Conservation (phyloP, 768 basidiomycete species). For the Coprinellus aureogranulatus region DNA sequence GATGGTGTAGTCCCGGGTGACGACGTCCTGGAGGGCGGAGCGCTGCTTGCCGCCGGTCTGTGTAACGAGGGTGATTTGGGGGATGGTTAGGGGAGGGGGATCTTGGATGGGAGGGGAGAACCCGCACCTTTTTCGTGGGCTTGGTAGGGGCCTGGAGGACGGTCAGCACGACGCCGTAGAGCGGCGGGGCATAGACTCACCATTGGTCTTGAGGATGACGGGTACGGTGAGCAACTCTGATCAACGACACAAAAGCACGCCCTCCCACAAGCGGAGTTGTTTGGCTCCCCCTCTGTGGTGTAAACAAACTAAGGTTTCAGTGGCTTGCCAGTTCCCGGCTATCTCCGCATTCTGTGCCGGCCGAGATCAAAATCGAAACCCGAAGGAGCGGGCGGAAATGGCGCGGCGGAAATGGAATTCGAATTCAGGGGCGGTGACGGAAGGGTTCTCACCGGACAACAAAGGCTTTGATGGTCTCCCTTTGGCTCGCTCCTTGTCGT, state of each 20-base stretch:
- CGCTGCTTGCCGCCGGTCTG: conserved; percentile 83
- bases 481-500: conserved; percentile 28
- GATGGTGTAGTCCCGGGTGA: conserved; percentile 98
- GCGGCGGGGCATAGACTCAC: conserved; percentile 34
- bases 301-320: conserved; percentile 51
- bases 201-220: conserved; percentile 67
- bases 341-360: conserved; percentile 21
- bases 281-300: conserved; percentile 41
- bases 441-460: not conserved
- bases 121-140: conserved; percentile 60
- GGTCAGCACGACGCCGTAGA: conserved; percentile 4
- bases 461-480: not conserved
- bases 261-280: conserved; percentile 20
- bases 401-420: too few species aligned
- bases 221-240: conserved; percentile 48
- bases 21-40: conserved; percentile 96
- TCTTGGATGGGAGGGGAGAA: too few species aligned
- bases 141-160: conserved; percentile 44
- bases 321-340: conserved; percentile 48
- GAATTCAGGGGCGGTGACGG: too few species aligned
- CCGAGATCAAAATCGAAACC: too few species aligned
- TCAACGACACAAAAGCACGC: conserved; percentile 24
- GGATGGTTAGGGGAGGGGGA: too few species aligned
- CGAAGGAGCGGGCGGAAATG: too few species aligned
- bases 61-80: too few species aligned